phyloP scores from a whole-genome alignment of 75 land plant species.

The Isoetes taiwanensis region DNA sequence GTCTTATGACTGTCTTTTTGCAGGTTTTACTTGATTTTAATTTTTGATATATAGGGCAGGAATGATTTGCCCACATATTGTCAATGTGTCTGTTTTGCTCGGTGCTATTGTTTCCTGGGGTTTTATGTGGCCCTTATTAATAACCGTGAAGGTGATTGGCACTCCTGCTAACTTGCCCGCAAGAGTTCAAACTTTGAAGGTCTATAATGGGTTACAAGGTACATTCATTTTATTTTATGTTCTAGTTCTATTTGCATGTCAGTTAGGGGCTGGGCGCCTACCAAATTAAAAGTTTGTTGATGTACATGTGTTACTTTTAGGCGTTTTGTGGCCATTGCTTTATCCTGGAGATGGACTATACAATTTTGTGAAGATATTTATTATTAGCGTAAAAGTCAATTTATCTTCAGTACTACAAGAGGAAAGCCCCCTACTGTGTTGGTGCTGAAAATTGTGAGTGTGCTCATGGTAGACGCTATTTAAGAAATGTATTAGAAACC shows the following conservation, averaged over 20 bases:
- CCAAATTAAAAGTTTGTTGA: too few species aligned
- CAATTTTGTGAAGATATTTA: slow-evolving; percentile 34
- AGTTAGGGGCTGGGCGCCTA: too few species aligned
- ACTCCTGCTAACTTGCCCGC: slow-evolving; percentile 30
- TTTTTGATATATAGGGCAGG: slow-evolving; percentile 79
- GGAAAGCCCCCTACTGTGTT: slow-evolving; percentile 11
- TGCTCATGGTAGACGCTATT: too few species aligned
- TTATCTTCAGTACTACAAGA: slow-evolving; percentile 3
- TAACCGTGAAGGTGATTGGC: slow-evolving; percentile 63
- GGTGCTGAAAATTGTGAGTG: too few species aligned
- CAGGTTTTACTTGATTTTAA: slow-evolving; percentile 89
- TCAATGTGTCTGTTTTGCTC: slow-evolving; percentile 63
- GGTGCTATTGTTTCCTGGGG: slow-evolving; percentile 92
- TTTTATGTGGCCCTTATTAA: slow-evolving; percentile 85
- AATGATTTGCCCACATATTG: slow-evolving; percentile 84
- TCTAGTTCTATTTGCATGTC: too few species aligned
- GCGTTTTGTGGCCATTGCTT: slow-evolving; percentile 37
- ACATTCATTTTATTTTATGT: too few species aligned
- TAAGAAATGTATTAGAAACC: too few species aligned
- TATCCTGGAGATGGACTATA: slow-evolving; percentile 43
- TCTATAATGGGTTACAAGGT: slow-evolving; percentile 92
- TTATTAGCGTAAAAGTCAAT: slow-evolving; percentile 24
- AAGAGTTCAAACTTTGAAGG: slow-evolving; percentile 68
- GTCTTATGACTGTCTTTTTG: slow-evolving; percentile 9
- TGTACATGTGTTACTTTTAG: too few species aligned